Evolutionary conservation across 2,329 filamentous ascomycete species (phyloP), one percentile per base, ranked within the genome.

Genomic region (Penicillium sp.): DNA sequence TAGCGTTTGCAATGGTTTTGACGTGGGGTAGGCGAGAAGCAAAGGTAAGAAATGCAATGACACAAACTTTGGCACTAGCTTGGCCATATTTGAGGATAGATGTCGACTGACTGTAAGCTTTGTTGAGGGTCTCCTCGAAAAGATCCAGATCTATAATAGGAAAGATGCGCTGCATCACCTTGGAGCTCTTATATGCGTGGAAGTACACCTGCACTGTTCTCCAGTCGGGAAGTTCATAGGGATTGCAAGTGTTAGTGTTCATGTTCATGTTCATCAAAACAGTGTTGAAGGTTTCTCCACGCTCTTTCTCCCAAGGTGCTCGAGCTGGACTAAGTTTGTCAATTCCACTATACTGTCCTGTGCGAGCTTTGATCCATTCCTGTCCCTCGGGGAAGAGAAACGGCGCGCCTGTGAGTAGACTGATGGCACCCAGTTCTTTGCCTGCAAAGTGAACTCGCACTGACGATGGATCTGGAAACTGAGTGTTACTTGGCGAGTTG

Each of bases 21-120:
- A 66, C 56, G 0, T 61, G 57, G 6, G 68, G 66, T 6, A 67
- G 55, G 19, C 66, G 68, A 40, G 64, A 73, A 54, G 72, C 65
- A 38, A 81, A 69, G 0, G 78, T 74, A 0, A 80, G 58, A 62
- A 85, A 84, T 0, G 81, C 74, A 49, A 82, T 74, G 0, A 85
- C 72, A 54, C 80, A 83, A 1, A 78, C 79, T 49, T 74, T 80
- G 17, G 77, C 75, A 29, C 71, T 72, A 3, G 75, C 67, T 3
- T 63, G 56, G 68, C 71, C 60, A 35, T 41, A 72, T 40, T 7
- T 67, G 58, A 9, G 59, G 33, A 3, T 57, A 8, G 50, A 55
- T 6, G 59, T 46, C 0, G 57, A 48, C 1, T 72, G 62, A 2
- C 69, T 60, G 59, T 84, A 85, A 0, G 81, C 83, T 0, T 70